Base-by-base conservation (phyloP, 495 filamentous ascomycete species). In the Emericellopsis terricola region DNA sequence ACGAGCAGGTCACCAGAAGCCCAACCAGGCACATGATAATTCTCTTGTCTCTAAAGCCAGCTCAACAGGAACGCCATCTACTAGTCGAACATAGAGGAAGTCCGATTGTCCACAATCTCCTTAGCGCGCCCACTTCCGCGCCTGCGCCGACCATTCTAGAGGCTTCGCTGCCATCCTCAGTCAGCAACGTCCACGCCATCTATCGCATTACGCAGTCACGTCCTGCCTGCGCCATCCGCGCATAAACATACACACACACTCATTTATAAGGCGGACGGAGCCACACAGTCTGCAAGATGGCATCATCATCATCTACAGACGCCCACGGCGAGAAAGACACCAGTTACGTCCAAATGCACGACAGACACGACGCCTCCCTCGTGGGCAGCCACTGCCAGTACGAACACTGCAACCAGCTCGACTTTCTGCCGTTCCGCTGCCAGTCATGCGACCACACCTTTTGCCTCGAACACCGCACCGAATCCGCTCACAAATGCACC, bases 341-440 rank as follows among this genome's bases (percentile, higher is more conserved):
- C 18, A 58, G 55, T 44, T 66, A 62, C 58, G 41, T 62, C 46
- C 51, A 58, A 29, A 64, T 64, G 60, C 23, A 51, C 37, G 51
- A 52, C 49, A 74, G 76, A 56, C 65, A 76, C 45, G 83, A 94
- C 57, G 70, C 81, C 24, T 75, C 77, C 42, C 68, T 81, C 8
- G 80, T 96, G 51, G 89, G 89, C 46, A 71, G 73, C 36, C 84
- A 93, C 62, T 97, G 89, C 66, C 73, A 94, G 56, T 75, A 79
- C 58, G 57, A 72, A 42, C 85, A 81, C 66, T 97, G 89, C 68
- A 74, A 85, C 51, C 76, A 81, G 48, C 80, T 96, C 30, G 91
- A 96, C 59, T 96, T 96, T 60, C 76, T 97, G 8, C 89, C 89
- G 26, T 97, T 94, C 60, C 67, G 72, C 43, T 97, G 89, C 65